phyloP scores from a whole-genome alignment of 257 asterid species.

The Rauvolfia tetraphylla region DNA sequence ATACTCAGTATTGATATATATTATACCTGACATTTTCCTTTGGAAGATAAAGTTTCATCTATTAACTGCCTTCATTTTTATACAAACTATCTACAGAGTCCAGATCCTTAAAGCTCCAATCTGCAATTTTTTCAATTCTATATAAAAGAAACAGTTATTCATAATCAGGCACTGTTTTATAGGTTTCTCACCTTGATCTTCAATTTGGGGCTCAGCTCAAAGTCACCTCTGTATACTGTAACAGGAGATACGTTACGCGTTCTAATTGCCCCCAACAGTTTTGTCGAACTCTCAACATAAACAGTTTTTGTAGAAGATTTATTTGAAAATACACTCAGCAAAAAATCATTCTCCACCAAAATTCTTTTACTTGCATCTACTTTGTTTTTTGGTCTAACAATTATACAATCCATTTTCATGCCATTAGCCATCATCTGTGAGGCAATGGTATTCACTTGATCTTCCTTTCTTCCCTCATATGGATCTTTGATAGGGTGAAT shows the following conservation, averaged over 20 bases:
- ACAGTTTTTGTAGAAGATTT: slow-evolving; percentile 60
- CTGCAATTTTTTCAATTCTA: background rate
- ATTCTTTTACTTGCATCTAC: slow-evolving; percentile 34
- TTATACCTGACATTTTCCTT: background rate
- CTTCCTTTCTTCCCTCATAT: slow-evolving; percentile 86
- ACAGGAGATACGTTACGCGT: slow-evolving; percentile 84
- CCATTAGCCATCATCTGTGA: slow-evolving; percentile 70
- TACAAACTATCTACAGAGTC: background rate
- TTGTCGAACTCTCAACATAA: slow-evolving; percentile 68
- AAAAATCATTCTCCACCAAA: slow-evolving; percentile 79
- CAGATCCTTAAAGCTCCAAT: background rate
- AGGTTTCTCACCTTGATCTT: slow-evolving; percentile 71
- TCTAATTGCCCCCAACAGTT: slow-evolving; percentile 78
- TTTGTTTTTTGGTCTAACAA: slow-evolving; percentile 43
- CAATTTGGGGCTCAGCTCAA: slow-evolving; percentile 62
- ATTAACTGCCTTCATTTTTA: background rate
- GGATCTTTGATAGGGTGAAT: slow-evolving; percentile 72
- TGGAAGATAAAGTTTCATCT: background rate
- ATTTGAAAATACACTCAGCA: slow-evolving; percentile 52
- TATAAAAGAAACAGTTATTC: background rate
- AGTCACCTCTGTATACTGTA: slow-evolving; percentile 81
- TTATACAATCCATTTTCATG: slow-evolving; percentile 86
- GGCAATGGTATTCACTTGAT: slow-evolving; percentile 84
- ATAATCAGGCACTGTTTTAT: slow-evolving; percentile 13
- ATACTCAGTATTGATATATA: background rate